These are phyloP conservation scores for Botrytis squamosa DNA, from an alignment of 2,329 filamentous ascomycete genomes.

Conservation along the genomic window DNA sequence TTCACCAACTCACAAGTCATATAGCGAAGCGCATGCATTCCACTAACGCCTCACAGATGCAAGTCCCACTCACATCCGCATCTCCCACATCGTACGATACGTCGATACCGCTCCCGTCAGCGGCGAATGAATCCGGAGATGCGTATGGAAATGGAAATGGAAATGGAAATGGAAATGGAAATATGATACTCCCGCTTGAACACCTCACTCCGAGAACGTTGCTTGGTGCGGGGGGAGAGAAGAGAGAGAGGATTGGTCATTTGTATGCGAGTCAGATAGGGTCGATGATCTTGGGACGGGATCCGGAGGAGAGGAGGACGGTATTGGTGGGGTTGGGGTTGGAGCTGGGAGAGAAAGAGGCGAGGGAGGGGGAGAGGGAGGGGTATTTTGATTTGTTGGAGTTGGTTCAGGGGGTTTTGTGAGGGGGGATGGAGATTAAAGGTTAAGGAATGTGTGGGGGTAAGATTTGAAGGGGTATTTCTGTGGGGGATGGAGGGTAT, in stretches of 20 bases:
- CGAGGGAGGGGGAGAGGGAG: conserved; percentile 45
- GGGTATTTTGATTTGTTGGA: conserved; percentile 66
- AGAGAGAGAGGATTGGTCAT: conserved; percentile 81
- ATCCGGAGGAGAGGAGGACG: conserved; percentile 62
- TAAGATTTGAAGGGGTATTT: rapidly evolving
- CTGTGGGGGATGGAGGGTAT: not conserved
- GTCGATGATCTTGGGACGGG: conserved; percentile 69
- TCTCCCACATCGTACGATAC: conserved; percentile 58
- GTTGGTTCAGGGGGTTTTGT: conserved; percentile 54
- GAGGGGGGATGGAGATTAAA: conserved; percentile 15
- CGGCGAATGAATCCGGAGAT: conserved; percentile 13
- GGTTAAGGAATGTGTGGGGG: not conserved
- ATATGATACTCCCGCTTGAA: conserved; percentile 71
- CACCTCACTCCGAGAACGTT: conserved; percentile 85
- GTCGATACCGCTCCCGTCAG: conserved; percentile 41
- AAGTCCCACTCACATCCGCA: conserved; percentile 73
- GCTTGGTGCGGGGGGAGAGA: conserved; percentile 76
- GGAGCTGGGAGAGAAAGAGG: conserved; percentile 39
- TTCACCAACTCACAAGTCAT: not conserved
- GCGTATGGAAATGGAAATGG: conserved; percentile 34
- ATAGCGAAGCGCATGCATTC: no score
- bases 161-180: conserved; percentile 32
- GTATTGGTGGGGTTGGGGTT: conserved; percentile 63
- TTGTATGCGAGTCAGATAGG: conserved; percentile 88
- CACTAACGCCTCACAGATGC: conserved; percentile 52